A percentile compares a stretch with the other conserved stretches of the same genome.
Conservation (phyloP, 164 flowering plant species). For the Houttuynia cordata region DNA sequence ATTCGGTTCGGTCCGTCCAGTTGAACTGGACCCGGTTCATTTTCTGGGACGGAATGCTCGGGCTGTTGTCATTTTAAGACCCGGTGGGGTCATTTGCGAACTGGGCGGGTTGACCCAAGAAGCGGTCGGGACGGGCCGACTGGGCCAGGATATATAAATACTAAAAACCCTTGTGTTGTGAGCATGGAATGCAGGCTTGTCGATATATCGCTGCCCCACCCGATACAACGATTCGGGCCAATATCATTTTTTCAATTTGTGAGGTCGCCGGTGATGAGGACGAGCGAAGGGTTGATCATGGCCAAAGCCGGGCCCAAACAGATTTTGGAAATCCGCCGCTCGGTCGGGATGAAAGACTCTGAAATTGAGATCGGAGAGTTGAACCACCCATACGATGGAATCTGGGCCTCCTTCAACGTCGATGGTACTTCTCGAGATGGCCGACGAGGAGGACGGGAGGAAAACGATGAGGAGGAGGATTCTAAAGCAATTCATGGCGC, state of each 20-base stretch:
- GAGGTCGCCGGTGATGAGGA: slow-evolving; percentile 91
- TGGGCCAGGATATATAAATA: too few species aligned
- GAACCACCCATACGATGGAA: slow-evolving; percentile 75
- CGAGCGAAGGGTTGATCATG: slow-evolving; percentile 73
- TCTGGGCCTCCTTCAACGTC: slow-evolving; percentile 46
- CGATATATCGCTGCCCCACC: too few species aligned
- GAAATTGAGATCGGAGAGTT: slow-evolving; percentile 96
- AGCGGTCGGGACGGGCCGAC: too few species aligned
- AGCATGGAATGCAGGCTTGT: too few species aligned
- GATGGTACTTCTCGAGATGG: slow-evolving; percentile 21
- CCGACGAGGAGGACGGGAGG: background rate
- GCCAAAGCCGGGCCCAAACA: slow-evolving; percentile 63
- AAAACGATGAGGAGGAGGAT: slow-evolving; percentile 6
- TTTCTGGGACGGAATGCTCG: too few species aligned
- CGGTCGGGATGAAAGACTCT: slow-evolving; percentile 83
- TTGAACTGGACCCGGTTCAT: too few species aligned
- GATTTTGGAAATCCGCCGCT: slow-evolving; percentile 50
- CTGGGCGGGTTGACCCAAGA: too few species aligned
- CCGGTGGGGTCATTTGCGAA: too few species aligned
- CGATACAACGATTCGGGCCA: slow-evolving; percentile 32
- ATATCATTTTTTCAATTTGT: too few species aligned
- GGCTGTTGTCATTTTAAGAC: too few species aligned
- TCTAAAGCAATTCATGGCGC: background rate
- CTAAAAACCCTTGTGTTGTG: too few species aligned
- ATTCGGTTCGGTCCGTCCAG: too few species aligned